Evolutionary conservation across 768 basidiomycete species (phyloP).

Genomic region (Tephrocybe sp.): DNA sequence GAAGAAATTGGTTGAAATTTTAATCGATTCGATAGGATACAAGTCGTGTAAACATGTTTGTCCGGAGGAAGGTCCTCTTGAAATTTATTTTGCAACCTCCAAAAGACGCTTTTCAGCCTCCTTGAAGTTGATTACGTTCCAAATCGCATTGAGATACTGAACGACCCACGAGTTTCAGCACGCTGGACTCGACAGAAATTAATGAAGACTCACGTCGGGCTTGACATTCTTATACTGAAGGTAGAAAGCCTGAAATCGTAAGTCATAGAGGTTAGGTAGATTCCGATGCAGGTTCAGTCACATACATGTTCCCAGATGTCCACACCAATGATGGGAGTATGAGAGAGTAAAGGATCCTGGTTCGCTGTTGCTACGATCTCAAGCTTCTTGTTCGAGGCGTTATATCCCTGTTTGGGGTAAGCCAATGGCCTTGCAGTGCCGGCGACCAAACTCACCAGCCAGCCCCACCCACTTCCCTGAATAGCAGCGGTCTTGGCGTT

Average conservation of each 20-base stretch:
- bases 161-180: neutral
- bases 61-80: too few relatives aligned
- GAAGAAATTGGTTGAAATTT: too few relatives aligned
- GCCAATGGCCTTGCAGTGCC: too few relatives aligned
- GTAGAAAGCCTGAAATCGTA: slow-evolving; percentile 60
- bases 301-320: slow-evolving; percentile 96
- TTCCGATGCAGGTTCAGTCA: slow-evolving; percentile 19
- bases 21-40: too few relatives aligned
- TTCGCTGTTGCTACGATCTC: slow-evolving; percentile 93
- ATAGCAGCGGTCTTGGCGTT: slow-evolving; percentile 88
- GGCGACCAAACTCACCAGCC: slow-evolving; percentile 82
- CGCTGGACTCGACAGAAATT: neutral
- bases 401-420: slow-evolving; percentile 61
- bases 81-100: slow-evolving; percentile 30
- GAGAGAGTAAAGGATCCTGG: slow-evolving; percentile 85
- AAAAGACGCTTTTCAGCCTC: slow-evolving; percentile 71
- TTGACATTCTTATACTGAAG: slow-evolving; percentile 90
- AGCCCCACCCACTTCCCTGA: slow-evolving; percentile 98
- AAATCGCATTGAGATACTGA: slow-evolving; percentile 92
- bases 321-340: slow-evolving; percentile 89
- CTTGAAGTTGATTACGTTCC: slow-evolving; percentile 95
- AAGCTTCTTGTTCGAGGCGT: slow-evolving; percentile 62
- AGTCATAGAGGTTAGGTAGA: slow-evolving; percentile 8
- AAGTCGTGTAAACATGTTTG: too few relatives aligned
- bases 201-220: slow-evolving; percentile 66